A percentile compares a stretch with the other conserved stretches of the same genome.
These are phyloP conservation scores for Cylindrotheca closterium DNA, from an alignment of 108 stramenopile genomes.

Conservation along the genomic window DNA sequence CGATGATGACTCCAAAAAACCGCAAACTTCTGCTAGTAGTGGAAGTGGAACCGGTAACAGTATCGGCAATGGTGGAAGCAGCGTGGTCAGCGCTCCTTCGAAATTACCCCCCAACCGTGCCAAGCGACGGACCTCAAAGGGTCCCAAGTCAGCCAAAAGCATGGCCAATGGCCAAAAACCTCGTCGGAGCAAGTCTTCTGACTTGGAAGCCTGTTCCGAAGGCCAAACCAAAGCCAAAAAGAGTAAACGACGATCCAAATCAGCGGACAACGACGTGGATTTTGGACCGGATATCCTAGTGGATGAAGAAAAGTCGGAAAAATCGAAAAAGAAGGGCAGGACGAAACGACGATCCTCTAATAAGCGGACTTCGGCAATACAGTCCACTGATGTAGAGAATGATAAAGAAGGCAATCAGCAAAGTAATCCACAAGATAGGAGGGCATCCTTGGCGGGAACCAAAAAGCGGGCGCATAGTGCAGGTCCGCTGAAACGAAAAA, in stretches of 20 bases:
- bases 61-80: background rate
- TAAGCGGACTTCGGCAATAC: background rate
- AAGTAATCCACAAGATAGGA: background rate
- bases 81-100: constrained; percentile 28
- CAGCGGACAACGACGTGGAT: constrained; percentile 1
- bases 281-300: too few relatives aligned
- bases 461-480: constrained; percentile 14
- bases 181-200: constrained; percentile 3
- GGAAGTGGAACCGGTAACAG: too few relatives aligned
- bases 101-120: background rate
- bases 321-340: constrained; percentile 5
- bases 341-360: constrained; percentile 5
- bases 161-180: background rate
- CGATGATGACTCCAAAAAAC: background rate
- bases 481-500: constrained; percentile 12
- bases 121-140: background rate
- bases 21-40: too few relatives aligned
- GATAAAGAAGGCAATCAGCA: constrained; percentile 6
- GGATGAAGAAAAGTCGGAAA: background rate
- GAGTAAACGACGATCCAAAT: constrained; percentile 7
- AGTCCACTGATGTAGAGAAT: background rate
- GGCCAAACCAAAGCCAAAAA: constrained; percentile 2
- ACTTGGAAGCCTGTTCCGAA: background rate
- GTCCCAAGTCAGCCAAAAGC: background rate
- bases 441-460: background rate